phyloP scores from a whole-genome alignment of 2,329 filamentous ascomycete species.

The Alternaria triticimaculans region DNA sequence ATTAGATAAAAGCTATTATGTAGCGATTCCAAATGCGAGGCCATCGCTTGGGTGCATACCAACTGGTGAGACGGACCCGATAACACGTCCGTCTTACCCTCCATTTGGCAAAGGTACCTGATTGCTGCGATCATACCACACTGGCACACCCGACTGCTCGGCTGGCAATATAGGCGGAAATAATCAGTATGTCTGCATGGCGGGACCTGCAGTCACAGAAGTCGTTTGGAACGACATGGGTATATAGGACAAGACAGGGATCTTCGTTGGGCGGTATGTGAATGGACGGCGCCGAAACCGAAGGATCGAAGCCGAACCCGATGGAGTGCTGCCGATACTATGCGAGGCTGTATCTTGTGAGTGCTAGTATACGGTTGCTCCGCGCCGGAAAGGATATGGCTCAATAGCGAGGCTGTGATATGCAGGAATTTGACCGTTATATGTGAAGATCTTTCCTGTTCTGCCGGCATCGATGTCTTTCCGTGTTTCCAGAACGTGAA shows the following conservation, averaged over 20 bases:
- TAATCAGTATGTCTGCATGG: neutral
- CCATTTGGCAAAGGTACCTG: neutral
- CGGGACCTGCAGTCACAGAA: constrained; percentile 2
- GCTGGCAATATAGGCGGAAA: constrained; percentile 3
- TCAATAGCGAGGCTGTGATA: no score
- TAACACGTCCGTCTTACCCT: neutral
- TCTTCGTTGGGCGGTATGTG: neutral
- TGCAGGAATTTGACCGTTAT: no score
- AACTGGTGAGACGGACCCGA: neutral
- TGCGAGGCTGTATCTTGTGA: neutral
- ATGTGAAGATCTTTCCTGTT: neutral
- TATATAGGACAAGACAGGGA: constrained; percentile 3
- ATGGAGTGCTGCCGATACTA: neutral
- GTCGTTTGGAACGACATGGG: neutral
- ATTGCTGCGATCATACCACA: constrained; percentile 1
- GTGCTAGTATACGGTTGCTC: neutral
- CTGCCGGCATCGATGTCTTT: neutral
- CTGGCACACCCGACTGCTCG: neutral
- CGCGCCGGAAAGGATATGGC: neutral
- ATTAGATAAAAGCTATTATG: neutral
- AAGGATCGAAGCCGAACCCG: neutral
- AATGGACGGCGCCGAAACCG: neutral
- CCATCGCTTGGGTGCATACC: neutral
- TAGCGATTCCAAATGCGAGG: neutral
- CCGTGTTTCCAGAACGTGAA: neutral